Base-by-base conservation (phyloP, 164 flowering plant species). In the Vitis amurensis region DNA sequence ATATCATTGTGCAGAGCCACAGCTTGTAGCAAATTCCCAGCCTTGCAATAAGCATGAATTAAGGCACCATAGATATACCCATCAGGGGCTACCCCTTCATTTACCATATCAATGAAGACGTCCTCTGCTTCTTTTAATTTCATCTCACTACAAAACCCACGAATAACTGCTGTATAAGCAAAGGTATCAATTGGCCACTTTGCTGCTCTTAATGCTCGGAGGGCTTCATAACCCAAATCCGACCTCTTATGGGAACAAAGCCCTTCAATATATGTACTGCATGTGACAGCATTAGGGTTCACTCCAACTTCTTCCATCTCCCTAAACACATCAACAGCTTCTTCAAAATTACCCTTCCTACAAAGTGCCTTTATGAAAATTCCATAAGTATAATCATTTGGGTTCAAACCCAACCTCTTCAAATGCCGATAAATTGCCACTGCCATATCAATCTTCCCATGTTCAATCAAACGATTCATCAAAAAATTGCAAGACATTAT, bases 331-430 rank as follows among this genome's bases (percentile, higher is more conserved):
- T 76, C 56, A 57, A 57, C 10, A 5, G 86, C 94, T 76, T 87
- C 81, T 55, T 82, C 84, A 62, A 86, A 67, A 69, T 73, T 55
- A 17, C 87, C 89, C 56, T 71, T 81, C 53, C 67, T 78, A 70
- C 91, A 88, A 2, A 74, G 63, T 2, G 87, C 90, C 77, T 91
- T 90, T 16, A 92, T 82, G 53, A 81, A 50, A 77, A 88, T 84
- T 0, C 79, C 50, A 63, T 85, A 90, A 1, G 91, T 88, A 66
- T 86, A 89, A 16, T 82, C 83, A 73, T 94, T 85, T 1, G 92
- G 88, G 12, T 31, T 71, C 66, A 89, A 63, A 16, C 92, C 93
- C 15, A 82, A 19, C 57, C 72, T 66, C 81, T 82, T 79, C 68
- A 90, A 30, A 64, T 89, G 86, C 56, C 75, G 55, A 63, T 76